Evolutionary conservation across 2,329 filamentous ascomycete genomes (phyloP).

Genomic region (Fusarium duplospermum): DNA sequence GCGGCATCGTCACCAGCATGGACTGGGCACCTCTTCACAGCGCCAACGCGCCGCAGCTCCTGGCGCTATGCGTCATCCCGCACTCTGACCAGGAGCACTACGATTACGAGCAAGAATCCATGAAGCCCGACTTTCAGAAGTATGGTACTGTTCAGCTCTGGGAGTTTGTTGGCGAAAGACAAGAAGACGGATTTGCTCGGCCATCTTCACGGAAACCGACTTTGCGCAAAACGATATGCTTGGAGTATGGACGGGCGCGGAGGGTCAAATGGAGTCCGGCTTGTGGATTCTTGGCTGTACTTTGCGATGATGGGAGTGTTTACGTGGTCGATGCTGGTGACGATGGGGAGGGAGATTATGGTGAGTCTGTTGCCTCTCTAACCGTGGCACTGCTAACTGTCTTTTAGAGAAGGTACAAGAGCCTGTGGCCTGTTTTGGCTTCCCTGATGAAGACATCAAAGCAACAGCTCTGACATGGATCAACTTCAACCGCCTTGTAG

Average conservation of each 20-base stretch:
- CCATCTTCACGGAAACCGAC: slow-evolving; percentile 52
- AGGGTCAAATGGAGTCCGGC: slow-evolving; percentile 67
- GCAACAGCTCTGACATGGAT: slow-evolving; percentile 67
- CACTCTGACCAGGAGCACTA: slow-evolving; percentile 61
- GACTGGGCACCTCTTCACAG: slow-evolving; percentile 61
- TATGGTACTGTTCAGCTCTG: slow-evolving; percentile 65
- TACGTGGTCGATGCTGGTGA: slow-evolving; percentile 59
- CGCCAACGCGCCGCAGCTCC: slow-evolving; percentile 56
- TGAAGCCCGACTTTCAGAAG: slow-evolving; percentile 53
- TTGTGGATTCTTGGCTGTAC: slow-evolving; percentile 58
- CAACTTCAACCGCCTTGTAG: slow-evolving; percentile 64
- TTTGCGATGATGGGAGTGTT: slow-evolving; percentile 64
- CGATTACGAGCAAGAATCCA: slow-evolving; percentile 51
- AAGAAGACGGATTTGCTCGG: slow-evolving; percentile 46
- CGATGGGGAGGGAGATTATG: slow-evolving; percentile 50
- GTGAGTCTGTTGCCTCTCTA: slow-evolving; percentile 45
- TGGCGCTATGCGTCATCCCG: slow-evolving; percentile 64
- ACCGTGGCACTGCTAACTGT: slow-evolving; percentile 37
- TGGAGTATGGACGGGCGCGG: slow-evolving; percentile 62
- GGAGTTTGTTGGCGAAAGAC: slow-evolving; percentile 54
- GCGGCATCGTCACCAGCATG: slow-evolving; percentile 64
- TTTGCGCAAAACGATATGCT: slow-evolving; percentile 59
- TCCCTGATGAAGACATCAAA: slow-evolving; percentile 60
- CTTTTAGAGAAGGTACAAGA: slow-evolving; percentile 57
- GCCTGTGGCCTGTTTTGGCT: slow-evolving; percentile 57